Evolutionary conservation across 257 asterid genomes (phyloP).

Genomic region (Lavandula angustifolia): DNA sequence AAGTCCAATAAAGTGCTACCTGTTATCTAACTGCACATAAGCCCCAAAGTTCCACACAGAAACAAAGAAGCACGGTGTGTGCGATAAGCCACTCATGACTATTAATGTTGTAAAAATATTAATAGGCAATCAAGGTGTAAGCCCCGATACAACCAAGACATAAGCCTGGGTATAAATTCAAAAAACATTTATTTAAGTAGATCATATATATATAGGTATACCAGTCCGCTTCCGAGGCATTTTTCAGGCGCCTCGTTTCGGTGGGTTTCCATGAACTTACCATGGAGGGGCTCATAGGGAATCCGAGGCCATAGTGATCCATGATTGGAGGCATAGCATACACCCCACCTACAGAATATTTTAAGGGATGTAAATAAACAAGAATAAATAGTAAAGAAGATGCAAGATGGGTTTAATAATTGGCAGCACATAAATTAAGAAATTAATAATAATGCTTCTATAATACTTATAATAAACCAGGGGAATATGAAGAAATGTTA

Average conservation of each 20-base stretch:
- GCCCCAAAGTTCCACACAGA: not conserved
- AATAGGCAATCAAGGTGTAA: too few species aligned
- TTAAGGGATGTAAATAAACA: conserved; percentile 17
- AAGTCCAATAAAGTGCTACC: not conserved
- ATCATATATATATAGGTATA: too few species aligned
- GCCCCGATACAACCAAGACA: too few species aligned
- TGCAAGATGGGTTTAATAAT: not conserved
- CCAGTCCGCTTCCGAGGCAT: too few species aligned
- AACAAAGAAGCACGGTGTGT: not conserved
- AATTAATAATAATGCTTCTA: not conserved
- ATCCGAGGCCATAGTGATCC: conserved; percentile 67
- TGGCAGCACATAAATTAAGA: not conserved
- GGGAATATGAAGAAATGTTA: conserved; percentile 2
- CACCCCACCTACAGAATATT: conserved; percentile 61
- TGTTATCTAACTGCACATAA: not conserved
- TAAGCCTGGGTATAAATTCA: too few species aligned
- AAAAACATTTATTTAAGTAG: too few species aligned
- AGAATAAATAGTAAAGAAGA: conserved; percentile 1
- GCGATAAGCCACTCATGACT: not conserved
- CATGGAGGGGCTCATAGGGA: conserved; percentile 74
- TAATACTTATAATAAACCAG: not conserved
- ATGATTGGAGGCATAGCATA: conserved; percentile 79
- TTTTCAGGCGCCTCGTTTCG: too few species aligned
- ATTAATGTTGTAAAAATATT: not conserved
- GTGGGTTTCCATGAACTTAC: conserved; percentile 38